Conservation (phyloP, 2,329 filamentous ascomycete genomes). For the Metarhizium robertsii region DNA sequence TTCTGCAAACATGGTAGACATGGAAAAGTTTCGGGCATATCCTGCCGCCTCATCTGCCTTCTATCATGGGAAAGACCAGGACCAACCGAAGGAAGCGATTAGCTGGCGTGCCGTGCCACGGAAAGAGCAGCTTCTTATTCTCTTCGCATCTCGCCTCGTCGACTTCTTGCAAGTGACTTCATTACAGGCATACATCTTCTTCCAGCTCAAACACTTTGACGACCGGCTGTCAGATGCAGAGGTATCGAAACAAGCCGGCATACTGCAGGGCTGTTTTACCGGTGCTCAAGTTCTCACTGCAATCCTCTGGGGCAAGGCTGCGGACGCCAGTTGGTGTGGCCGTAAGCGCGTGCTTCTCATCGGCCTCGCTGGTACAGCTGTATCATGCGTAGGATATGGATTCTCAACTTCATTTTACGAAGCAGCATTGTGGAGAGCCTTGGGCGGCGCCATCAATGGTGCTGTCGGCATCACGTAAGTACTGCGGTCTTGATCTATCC, state of each 20-base stretch:
- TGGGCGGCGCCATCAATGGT: slow-evolving; percentile 50
- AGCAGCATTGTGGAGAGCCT: slow-evolving; percentile 55
- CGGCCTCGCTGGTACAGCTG: slow-evolving; percentile 55
- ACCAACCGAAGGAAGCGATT: slow-evolving; percentile 27
- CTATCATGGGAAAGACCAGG: not conserved
- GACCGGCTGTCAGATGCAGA: slow-evolving; percentile 40
- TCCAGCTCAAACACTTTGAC: slow-evolving; percentile 60
- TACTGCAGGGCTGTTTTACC: slow-evolving; percentile 63
- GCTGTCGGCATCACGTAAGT: slow-evolving; percentile 40
- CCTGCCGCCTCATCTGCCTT: not conserved
- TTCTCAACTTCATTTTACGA: slow-evolving; percentile 57
- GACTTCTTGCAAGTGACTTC: slow-evolving; percentile 66
- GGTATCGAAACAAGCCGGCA: slow-evolving; percentile 59
- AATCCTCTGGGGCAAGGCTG: slow-evolving; percentile 61
- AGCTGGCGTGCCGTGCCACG: slow-evolving; percentile 62
- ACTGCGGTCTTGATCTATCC: not conserved
- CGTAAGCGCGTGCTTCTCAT: slow-evolving; percentile 63
- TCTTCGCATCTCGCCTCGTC: slow-evolving; percentile 61
- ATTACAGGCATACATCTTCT: slow-evolving; percentile 64
- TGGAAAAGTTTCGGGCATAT: not conserved
- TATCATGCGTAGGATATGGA: slow-evolving; percentile 63
- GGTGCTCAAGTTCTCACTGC: slow-evolving; percentile 66
- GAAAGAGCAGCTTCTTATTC: slow-evolving; percentile 60
- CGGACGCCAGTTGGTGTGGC: slow-evolving; percentile 49
- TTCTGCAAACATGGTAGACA: not conserved